These are phyloP conservation scores for Magnaporthales sp. DNA, from an alignment of 2,329 filamentous ascomycete species.

Conservation along the genomic window DNA sequence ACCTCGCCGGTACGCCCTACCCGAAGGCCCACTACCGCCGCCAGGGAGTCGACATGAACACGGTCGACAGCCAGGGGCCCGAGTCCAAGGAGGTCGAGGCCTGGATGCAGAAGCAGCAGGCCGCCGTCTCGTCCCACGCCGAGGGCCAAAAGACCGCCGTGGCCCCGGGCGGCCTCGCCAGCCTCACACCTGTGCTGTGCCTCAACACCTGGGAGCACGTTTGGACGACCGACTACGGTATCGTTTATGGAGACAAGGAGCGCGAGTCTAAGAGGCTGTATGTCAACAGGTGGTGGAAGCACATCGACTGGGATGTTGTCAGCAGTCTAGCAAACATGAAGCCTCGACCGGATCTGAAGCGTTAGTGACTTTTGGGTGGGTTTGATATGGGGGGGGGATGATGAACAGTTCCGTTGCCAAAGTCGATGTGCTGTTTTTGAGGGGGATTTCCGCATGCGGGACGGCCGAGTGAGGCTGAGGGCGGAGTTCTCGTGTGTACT, in stretches of 20 bases:
- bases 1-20: constrained; percentile 85
- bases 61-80: constrained; percentile 31
- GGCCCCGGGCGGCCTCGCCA: constrained; percentile 7
- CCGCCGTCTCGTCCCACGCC: constrained; percentile 16
- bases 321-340: constrained; percentile 28
- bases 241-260: constrained; percentile 37
- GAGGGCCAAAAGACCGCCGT: constrained; percentile 17
- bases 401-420: not conserved
- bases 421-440: not conserved
- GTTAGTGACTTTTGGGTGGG: not conserved
- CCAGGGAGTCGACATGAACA: constrained; percentile 63
- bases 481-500: not conserved
- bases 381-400: not conserved
- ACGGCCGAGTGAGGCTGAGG: not conserved
- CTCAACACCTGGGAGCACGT: constrained; percentile 96
- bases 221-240: constrained; percentile 74
- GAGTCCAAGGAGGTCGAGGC: constrained; percentile 21
- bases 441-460: not conserved
- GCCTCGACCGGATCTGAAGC: constrained; percentile 11
- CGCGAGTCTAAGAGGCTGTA: constrained; percentile 66
- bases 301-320: constrained; percentile 78
- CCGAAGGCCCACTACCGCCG: constrained; percentile 74
- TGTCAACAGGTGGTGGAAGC: constrained; percentile 77
- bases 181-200: constrained; percentile 52
- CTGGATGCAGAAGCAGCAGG: constrained; percentile 30